Evolutionary conservation across 495 filamentous ascomycete species (phyloP).

Genomic region (Penicillium steckii): DNA sequence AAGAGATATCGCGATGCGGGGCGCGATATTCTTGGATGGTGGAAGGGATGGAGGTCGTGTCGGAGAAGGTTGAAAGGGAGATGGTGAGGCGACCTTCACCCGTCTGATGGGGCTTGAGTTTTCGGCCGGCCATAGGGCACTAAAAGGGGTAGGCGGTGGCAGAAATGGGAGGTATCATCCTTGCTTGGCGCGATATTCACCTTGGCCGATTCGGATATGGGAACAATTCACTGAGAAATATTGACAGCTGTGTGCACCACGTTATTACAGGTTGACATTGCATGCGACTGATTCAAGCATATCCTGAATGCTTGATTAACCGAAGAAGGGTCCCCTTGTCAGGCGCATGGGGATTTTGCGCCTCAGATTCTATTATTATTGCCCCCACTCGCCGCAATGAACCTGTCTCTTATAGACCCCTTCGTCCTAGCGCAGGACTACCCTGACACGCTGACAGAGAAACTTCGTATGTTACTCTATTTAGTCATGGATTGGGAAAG

Average conservation of each 20-base stretch:
- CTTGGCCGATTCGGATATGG: no score
- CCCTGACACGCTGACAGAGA: constrained; percentile 82
- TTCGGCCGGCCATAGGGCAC: constrained; percentile 19
- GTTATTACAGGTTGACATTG: neutral
- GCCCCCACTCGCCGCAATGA: constrained; percentile 51
- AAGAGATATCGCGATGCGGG: constrained; percentile 43
- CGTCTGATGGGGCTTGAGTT: constrained; percentile 46
- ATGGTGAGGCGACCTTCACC: constrained; percentile 41
- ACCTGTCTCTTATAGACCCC: constrained; percentile 75
- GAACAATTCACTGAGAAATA: no score
- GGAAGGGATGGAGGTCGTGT: constrained; percentile 32
- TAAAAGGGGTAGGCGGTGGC: constrained; percentile 1
- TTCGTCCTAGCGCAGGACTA: constrained; percentile 92
- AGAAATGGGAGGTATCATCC: no score
- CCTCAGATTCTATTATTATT: neutral
- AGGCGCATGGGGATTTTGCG: constrained; percentile 16
- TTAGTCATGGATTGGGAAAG: neutral
- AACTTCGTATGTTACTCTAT: constrained; percentile 59
- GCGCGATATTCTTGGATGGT: constrained; percentile 42
- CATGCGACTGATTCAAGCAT: constrained; percentile 2
- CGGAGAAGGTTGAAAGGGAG: constrained; percentile 44
- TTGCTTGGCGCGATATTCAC: no score
- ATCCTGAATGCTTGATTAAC: constrained; percentile 32
- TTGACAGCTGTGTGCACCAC: neutral
- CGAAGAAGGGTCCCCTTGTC: constrained; percentile 25